These are phyloP conservation scores for Eutrema salsugineum DNA, from an alignment of 441 rosid genomes.

Conservation along the genomic window DNA sequence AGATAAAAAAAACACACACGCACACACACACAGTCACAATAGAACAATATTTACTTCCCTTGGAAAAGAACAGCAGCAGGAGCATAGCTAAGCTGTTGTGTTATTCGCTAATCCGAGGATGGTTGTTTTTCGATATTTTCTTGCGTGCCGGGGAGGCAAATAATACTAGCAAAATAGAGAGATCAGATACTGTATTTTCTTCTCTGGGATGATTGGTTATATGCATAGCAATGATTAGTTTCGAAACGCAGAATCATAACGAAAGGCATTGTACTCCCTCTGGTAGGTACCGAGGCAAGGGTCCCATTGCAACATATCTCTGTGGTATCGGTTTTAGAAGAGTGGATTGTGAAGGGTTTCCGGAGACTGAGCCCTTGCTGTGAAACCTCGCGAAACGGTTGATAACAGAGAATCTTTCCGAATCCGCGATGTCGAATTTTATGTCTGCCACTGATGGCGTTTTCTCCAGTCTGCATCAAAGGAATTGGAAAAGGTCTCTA, in stretches of 20 bases:
- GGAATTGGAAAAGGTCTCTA: neutral
- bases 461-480: slow-evolving; percentile 48
- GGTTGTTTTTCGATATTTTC: slow-evolving; percentile 2
- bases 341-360: slow-evolving; percentile 23
- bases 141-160: slow-evolving; percentile 8
- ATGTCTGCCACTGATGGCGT: slow-evolving; percentile 39
- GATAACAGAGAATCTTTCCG: slow-evolving; percentile 54
- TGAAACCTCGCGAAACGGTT: slow-evolving; percentile 71
- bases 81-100: slow-evolving; percentile 10
- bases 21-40: neutral
- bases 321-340: slow-evolving; percentile 38
- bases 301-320: slow-evolving; percentile 46
- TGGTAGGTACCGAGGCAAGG: slow-evolving; percentile 49
- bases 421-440: slow-evolving; percentile 51
- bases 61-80: slow-evolving; percentile 11
- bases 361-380: slow-evolving; percentile 39
- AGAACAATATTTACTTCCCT: slow-evolving; percentile 12
- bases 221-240: slow-evolving; percentile 12
- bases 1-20: neutral
- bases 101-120: slow-evolving; percentile 11
- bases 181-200: slow-evolving; percentile 5
- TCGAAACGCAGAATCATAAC: slow-evolving; percentile 37
- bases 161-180: slow-evolving; percentile 17
- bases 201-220: slow-evolving; percentile 5
- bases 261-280: slow-evolving; percentile 53